Conservation (phyloP, 257 asterid genomes). For the Parsonsia alboflavescens region DNA sequence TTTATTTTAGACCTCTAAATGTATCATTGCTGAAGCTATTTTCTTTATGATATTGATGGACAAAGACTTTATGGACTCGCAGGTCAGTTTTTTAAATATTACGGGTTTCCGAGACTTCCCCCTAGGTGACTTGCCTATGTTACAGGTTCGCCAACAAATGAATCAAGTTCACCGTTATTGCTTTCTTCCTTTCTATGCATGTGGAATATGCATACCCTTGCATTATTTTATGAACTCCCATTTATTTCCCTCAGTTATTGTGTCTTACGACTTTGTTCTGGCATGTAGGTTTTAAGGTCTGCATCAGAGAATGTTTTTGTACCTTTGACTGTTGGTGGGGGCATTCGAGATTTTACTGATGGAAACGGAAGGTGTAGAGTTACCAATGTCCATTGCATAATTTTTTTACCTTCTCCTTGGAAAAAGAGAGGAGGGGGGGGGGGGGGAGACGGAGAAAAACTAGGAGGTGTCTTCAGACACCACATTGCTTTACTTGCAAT, state of each 20-base stretch:
- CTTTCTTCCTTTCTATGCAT: not conserved
- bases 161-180: not conserved
- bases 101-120: constrained; percentile 98
- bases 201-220: not conserved
- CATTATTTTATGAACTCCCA: too few relatives aligned
- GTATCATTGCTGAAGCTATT: not conserved
- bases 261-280: constrained; percentile 15
- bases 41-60: constrained; percentile 5
- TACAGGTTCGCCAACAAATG: constrained; percentile 54
- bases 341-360: constrained; percentile 90
- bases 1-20: constrained; percentile 16
- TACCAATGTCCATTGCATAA: not conserved
- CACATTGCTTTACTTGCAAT: not conserved
- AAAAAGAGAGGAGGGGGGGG: not conserved
- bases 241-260: not conserved
- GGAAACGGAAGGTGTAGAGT: constrained; percentile 60
- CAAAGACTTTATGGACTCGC: constrained; percentile 19
- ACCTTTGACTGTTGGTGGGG: constrained; percentile 96
- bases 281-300: constrained; percentile 56
- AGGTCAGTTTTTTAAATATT: constrained; percentile 91
- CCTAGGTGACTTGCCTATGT: constrained; percentile 91
- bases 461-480: not conserved
- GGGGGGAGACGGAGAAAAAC: not conserved
- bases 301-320: constrained; percentile 85
- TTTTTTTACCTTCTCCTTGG: not conserved